Percentiles rank a stretch among this genome's conserved stretches.
These are phyloP conservation scores for Magnolia sinica DNA, from an alignment of 164 flowering plant genomes.

Conservation along the genomic window DNA sequence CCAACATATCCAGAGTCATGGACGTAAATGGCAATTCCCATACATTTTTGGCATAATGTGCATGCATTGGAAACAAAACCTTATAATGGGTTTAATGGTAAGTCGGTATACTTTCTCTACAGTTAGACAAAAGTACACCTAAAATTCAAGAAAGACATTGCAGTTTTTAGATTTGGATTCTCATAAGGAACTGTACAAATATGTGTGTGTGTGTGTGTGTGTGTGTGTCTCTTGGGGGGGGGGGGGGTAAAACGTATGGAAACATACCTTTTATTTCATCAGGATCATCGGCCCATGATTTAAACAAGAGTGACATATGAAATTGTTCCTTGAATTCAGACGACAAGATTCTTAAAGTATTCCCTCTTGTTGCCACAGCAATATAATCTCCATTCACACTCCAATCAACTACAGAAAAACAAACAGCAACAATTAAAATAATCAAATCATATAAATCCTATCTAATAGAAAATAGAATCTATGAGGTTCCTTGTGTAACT, in stretches of 20 bases:
- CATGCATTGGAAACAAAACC: no score
- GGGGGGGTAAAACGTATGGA: no score
- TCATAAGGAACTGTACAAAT: no score
- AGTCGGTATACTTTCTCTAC: no score
- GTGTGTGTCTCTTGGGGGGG: no score
- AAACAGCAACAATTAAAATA: not conserved
- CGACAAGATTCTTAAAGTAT: slow-evolving; percentile 52
- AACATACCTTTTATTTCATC: slow-evolving; percentile 58
- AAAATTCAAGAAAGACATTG: no score
- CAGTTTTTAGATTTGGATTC: no score
- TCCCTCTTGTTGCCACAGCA: slow-evolving; percentile 67
- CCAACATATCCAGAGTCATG: not conserved
- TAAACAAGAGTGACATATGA: slow-evolving; percentile 40
- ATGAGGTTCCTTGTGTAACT: not conserved
- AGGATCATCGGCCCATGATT: slow-evolving; percentile 40
- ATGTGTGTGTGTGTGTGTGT: not conserved
- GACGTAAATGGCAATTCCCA: no score
- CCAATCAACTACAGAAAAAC: slow-evolving; percentile 59
- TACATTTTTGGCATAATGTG: no score
- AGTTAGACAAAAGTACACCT: no score
- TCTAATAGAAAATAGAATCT: not conserved
- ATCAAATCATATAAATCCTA: not conserved
- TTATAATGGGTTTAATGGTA: no score
- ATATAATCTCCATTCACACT: slow-evolving; percentile 51
- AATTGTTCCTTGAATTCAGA: slow-evolving; percentile 54